A percentile compares a stretch with the other conserved stretches of the same genome.
Evolutionary conservation across 768 basidiomycete species (phyloP).

Genomic region (Galerina sulciceps): DNA sequence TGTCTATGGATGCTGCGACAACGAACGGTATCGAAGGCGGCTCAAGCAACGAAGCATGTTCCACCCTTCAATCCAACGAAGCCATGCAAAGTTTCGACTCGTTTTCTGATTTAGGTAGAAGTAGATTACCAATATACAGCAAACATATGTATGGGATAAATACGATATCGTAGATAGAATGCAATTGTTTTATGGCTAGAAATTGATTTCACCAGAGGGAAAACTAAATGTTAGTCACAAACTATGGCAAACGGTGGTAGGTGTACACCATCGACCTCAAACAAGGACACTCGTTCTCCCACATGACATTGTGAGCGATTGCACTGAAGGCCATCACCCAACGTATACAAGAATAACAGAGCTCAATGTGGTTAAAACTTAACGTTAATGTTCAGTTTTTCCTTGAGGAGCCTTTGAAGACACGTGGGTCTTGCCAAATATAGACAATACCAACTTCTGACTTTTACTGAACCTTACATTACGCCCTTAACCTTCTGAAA

Average conservation of each 20-base stretch:
- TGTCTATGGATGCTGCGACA: conserved; percentile 54
- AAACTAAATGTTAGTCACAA: conserved; percentile 32
- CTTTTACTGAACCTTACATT: neutral
- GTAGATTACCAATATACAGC: neutral
- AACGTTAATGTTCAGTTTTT: too few relatives aligned
- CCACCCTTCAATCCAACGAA: conserved; percentile 14
- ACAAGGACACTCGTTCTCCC: conserved; percentile 57
- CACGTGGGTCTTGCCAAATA: conserved; percentile 23
- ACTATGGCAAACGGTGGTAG: conserved; percentile 68
- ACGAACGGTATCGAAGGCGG: conserved; percentile 57
- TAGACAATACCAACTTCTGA: conserved; percentile 5
- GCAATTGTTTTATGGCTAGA: neutral
- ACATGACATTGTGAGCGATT: conserved; percentile 18
- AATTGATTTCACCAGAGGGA: neutral
- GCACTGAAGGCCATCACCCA: conserved; percentile 9
- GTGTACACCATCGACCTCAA: conserved; percentile 69
- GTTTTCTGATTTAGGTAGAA: conserved; percentile 16
- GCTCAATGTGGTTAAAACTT: conserved; percentile 27
- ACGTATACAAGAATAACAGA: conserved; percentile 14
- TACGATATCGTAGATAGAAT: neutral
- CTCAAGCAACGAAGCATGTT: conserved; percentile 37
- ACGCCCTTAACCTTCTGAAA: too few relatives aligned
- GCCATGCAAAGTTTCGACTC: conserved; percentile 3
- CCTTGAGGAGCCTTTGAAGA: conserved; percentile 8
- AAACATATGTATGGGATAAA: neutral